phyloP scores from a whole-genome alignment of 2,329 filamentous ascomycete species.

The Ascocoryne sarcoides region DNA sequence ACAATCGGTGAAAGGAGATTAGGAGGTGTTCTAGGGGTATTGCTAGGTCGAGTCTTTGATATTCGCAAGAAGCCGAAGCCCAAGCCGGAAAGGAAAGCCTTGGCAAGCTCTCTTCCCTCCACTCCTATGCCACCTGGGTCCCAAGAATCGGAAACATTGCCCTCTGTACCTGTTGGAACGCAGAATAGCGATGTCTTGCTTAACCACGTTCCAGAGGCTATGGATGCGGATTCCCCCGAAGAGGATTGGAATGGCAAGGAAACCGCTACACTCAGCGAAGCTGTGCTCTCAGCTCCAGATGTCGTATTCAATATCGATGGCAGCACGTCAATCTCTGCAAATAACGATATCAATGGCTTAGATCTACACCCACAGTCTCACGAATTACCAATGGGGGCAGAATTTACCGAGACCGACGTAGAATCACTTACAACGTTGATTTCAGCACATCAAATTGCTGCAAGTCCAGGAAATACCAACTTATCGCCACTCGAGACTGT shows the following conservation, averaged over 20 bases:
- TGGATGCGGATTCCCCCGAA: conserved; percentile 7
- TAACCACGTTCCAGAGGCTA: conserved; percentile 10
- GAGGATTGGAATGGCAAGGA: conserved; percentile 14
- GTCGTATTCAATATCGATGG: conserved; percentile 13
- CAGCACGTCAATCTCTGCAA: conserved; percentile 3
- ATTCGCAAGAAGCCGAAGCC: conserved; percentile 32
- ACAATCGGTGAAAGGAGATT: conserved; percentile 53
- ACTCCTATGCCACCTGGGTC: conserved; percentile 9
- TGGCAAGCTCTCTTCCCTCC: conserved; percentile 9
- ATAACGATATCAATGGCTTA: conserved; percentile 13
- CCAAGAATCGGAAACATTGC: conserved; percentile 7
- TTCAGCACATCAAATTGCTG: conserved; percentile 17
- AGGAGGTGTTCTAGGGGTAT: conserved; percentile 59
- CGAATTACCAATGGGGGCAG: conserved; percentile 3
- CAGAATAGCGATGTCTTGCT: conserved; percentile 12
- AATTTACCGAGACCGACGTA: conserved; percentile 20
- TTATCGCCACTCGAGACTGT: conserved; percentile 6
- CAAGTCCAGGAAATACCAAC: conserved; percentile 2
- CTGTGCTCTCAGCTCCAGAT: conserved; percentile 6
- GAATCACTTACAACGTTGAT: conserved; percentile 23
- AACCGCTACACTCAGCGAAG: conserved; percentile 6
- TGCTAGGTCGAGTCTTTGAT: conserved; percentile 60
- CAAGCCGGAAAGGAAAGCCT: conserved; percentile 20
- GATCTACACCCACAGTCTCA: conserved; percentile 9
- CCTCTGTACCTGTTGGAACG: conserved; percentile 6